These are phyloP conservation scores for Fraxinus sp. DNA, from an alignment of 305 asterid species.

Conservation along the genomic window DNA sequence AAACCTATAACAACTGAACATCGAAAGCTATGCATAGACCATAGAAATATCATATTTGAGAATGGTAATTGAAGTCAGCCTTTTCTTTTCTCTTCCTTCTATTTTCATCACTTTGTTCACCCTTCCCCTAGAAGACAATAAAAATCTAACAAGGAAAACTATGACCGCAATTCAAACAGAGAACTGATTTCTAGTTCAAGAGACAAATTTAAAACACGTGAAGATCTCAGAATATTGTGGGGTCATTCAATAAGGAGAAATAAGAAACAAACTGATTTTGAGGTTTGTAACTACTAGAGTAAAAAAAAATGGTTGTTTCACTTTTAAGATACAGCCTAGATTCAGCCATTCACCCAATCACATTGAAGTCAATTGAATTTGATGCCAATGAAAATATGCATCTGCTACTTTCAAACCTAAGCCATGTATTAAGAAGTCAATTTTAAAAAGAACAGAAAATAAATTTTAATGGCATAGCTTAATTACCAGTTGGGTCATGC, in stretches of 20 bases:
- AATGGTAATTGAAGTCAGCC: neutral
- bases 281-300: neutral
- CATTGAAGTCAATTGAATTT: neutral
- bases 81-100: neutral
- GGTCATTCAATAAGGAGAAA: neutral
- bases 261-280: neutral
- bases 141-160: neutral
- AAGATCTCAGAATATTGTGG: neutral
- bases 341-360: neutral
- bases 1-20: neutral
- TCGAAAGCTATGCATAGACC: neutral
- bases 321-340: neutral
- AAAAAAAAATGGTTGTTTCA: too few relatives aligned
- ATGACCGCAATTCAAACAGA: neutral
- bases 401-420: neutral
- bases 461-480: neutral
- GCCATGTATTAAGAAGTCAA: neutral
- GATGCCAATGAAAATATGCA: neutral
- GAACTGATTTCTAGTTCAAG: neutral
- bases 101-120: neutral
- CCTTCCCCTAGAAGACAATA: neutral
- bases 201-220: neutral
- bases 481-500: slow-evolving; percentile 90
- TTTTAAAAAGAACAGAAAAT: neutral
- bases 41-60: neutral